phyloP scores from a whole-genome alignment of 139 green algal genomes.

The Pleodorina starrii region DNA sequence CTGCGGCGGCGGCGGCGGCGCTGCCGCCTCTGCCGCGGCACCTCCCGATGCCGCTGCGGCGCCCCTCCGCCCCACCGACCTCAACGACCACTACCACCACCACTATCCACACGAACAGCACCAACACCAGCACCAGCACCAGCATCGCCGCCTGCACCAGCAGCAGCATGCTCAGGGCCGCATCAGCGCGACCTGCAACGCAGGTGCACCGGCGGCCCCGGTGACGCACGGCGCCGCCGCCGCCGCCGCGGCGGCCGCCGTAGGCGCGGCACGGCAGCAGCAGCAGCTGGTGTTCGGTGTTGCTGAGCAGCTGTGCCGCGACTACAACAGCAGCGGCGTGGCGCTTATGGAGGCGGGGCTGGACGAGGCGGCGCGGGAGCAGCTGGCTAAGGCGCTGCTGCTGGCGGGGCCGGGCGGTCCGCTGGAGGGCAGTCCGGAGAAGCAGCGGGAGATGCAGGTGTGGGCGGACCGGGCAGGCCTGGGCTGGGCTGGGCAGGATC shows the following conservation, averaged over 20 bases:
- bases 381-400: slow-evolving; percentile 53
- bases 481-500: too few relatives aligned
- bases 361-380: slow-evolving; percentile 7
- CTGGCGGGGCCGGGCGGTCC: slow-evolving; percentile 38
- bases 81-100: not conserved
- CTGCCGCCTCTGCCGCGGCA: too few relatives aligned
- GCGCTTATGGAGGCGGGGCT: slow-evolving; percentile 34
- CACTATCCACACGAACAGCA: not conserved
- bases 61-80: not conserved
- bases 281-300: not conserved
- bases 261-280: too few relatives aligned
- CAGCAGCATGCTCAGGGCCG: not conserved
- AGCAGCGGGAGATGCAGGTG: slow-evolving; percentile 43
- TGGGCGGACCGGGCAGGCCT: too few relatives aligned
- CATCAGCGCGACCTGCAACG: too few relatives aligned
- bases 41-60: not conserved
- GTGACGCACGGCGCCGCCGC: not conserved
- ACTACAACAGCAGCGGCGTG: slow-evolving; percentile 51
- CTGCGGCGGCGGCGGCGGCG: too few relatives aligned
- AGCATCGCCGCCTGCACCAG: not conserved
- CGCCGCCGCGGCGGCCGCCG: too few relatives aligned
- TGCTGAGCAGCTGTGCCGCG: slow-evolving; percentile 32
- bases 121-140: not conserved
- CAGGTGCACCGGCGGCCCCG: too few relatives aligned
- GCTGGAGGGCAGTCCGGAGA: not conserved